Percentiles rank a stretch among this genome's conserved stretches.
phyloP scores from a whole-genome alignment of 108 stramenopile species.

The Stephanodiscus minutulus region DNA sequence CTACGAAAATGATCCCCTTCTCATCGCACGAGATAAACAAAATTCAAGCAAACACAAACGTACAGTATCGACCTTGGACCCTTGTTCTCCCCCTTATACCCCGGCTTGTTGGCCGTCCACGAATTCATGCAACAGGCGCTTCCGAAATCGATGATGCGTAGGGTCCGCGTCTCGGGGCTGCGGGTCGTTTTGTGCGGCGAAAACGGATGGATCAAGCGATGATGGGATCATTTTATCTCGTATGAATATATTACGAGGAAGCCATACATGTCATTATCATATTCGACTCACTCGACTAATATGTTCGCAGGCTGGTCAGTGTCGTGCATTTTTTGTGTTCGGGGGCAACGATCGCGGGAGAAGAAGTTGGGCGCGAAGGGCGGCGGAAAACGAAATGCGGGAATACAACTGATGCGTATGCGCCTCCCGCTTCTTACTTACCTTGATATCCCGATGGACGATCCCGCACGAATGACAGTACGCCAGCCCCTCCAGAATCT shows the following conservation, averaged over 20 bases:
- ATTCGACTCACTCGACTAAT: slow-evolving; percentile 28
- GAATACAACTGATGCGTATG: no score
- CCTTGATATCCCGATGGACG: slow-evolving; percentile 44
- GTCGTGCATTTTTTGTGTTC: no score
- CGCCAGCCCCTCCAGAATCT: slow-evolving; percentile 35
- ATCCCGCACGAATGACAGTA: slow-evolving; percentile 46
- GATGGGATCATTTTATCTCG: no score
- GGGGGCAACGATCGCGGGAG: no score
- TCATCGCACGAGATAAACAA: background rate
- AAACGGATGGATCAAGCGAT: background rate
- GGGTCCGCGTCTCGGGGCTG: slow-evolving; percentile 23
- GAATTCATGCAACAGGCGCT: slow-evolving; percentile 47
- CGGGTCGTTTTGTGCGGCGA: no score
- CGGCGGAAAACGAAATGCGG: background rate
- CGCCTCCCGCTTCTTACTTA: background rate
- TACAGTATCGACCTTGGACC: slow-evolving; percentile 40
- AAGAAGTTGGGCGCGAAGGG: no score
- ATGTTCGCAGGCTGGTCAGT: slow-evolving; percentile 27
- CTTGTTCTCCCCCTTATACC: slow-evolving; percentile 42
- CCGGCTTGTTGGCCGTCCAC: slow-evolving; percentile 37
- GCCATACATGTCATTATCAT: background rate
- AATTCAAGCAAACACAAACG: background rate
- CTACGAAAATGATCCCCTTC: no score
- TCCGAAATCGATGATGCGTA: slow-evolving; percentile 49
- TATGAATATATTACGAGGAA: no score